phyloP scores from a whole-genome alignment of 306 rosid genomes.

The Benincasa hispida region DNA sequence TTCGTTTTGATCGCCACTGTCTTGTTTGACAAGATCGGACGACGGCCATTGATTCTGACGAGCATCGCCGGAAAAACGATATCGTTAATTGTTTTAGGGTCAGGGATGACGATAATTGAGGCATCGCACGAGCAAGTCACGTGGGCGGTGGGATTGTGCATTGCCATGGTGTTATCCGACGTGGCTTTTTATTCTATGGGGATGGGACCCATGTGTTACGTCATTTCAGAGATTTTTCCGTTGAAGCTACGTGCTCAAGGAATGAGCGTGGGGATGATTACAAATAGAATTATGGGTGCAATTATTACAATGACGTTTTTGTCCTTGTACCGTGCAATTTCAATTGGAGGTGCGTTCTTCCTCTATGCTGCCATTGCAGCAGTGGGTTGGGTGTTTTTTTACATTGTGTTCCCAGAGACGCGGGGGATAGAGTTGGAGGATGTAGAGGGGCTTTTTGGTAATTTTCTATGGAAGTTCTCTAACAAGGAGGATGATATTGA shows the following conservation, averaged over 20 bases:
- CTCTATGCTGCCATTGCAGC: constrained; percentile 32
- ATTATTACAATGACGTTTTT: constrained; percentile 57
- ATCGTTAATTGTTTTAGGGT: constrained; percentile 24
- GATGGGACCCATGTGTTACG: constrained; percentile 73
- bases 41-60: constrained; percentile 45
- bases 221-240: constrained; percentile 64
- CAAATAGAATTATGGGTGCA: constrained; percentile 46
- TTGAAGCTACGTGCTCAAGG: constrained; percentile 73
- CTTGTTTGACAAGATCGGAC: constrained; percentile 41
- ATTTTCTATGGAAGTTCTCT: constrained; percentile 17
- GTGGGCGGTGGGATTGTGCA: constrained; percentile 52
- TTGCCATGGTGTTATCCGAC: constrained; percentile 25
- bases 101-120: constrained; percentile 31
- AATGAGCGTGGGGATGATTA: constrained; percentile 39
- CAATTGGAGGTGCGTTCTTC: constrained; percentile 68
- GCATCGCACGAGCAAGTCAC: neutral
- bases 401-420: constrained; percentile 54
- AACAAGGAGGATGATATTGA: no score
- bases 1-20: constrained; percentile 66
- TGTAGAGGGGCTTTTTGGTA: constrained; percentile 63
- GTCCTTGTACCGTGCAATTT: constrained; percentile 33
- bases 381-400: constrained; percentile 44
- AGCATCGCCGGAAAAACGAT: constrained; percentile 48
- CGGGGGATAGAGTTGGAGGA: constrained; percentile 59
- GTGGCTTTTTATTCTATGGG: constrained; percentile 71